phyloP scores from a whole-genome alignment of 768 basidiomycete species.

The Trametes meyenii region DNA sequence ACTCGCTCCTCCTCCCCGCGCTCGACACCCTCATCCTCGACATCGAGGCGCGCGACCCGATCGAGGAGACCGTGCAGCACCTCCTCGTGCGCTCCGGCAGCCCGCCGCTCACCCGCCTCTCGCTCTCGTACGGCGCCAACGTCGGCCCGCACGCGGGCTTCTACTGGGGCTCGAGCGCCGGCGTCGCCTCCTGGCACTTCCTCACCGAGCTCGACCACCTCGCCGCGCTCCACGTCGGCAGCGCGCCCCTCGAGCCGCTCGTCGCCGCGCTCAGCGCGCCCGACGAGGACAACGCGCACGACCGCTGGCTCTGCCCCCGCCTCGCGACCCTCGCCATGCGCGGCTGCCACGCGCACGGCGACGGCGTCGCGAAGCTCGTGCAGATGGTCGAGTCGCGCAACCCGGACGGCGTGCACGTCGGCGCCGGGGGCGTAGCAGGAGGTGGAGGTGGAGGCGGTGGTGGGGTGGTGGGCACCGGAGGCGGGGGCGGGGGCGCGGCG shows the following conservation, averaged over 20 bases:
- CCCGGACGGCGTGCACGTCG: slow-evolving; percentile 45
- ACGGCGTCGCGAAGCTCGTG: slow-evolving; percentile 68
- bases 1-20: slow-evolving; percentile 59
- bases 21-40: slow-evolving; percentile 66
- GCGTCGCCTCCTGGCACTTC: slow-evolving; percentile 69
- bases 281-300: slow-evolving; percentile 56
- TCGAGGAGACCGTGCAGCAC: slow-evolving; percentile 69
- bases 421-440: not conserved
- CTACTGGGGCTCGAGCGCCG: slow-evolving; percentile 61
- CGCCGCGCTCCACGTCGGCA: slow-evolving; percentile 62
- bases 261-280: slow-evolving; percentile 58
- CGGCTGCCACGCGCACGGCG: slow-evolving; percentile 64
- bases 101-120: slow-evolving; percentile 60
- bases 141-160: slow-evolving; percentile 40
- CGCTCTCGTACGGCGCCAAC: slow-evolving; percentile 58
- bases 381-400: slow-evolving; percentile 74
- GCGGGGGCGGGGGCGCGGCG: slow-evolving; percentile 25
- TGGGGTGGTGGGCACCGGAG: not conserved
- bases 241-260: slow-evolving; percentile 66
- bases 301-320: slow-evolving; percentile 64
- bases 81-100: slow-evolving; percentile 62
- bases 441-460: slow-evolving; percentile 21
- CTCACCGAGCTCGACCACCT: slow-evolving; percentile 61
- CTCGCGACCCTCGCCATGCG: slow-evolving; percentile 63
- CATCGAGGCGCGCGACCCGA: slow-evolving; percentile 73